phyloP scores from a whole-genome alignment of 148 eudicot species.

The Nepenthes mirabilis region DNA sequence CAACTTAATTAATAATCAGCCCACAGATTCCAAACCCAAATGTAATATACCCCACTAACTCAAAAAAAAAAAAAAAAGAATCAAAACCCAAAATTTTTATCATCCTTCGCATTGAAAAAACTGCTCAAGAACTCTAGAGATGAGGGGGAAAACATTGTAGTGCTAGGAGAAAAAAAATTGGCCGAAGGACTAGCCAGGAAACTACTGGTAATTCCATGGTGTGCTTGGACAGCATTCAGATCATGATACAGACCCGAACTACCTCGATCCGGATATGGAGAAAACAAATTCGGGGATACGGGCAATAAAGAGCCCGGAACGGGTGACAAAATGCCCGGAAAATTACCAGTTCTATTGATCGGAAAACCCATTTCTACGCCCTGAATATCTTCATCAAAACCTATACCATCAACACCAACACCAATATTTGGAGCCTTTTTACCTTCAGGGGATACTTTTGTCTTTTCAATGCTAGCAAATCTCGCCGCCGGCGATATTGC shows the following conservation, averaged over 20 bases:
- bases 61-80: too few relatives aligned
- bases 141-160: slow-evolving; percentile 40
- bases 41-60: too few relatives aligned
- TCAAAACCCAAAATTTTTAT: too few relatives aligned
- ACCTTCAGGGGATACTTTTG: slow-evolving; percentile 24
- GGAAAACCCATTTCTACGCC: slow-evolving; percentile 12
- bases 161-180: slow-evolving; percentile 37
- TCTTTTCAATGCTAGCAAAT: slow-evolving; percentile 50
- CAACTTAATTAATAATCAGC: too few relatives aligned
- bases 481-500: slow-evolving; percentile 55
- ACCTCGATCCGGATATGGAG: slow-evolving; percentile 37
- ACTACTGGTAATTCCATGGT: slow-evolving; percentile 21
- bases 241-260: slow-evolving; percentile 28
- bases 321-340: slow-evolving; percentile 71
- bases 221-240: slow-evolving; percentile 24
- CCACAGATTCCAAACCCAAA: too few relatives aligned
- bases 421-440: slow-evolving; percentile 9
- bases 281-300: slow-evolving; percentile 53
- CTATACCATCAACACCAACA: background rate
- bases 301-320: slow-evolving; percentile 56
- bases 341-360: slow-evolving; percentile 20
- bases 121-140: slow-evolving; percentile 52
- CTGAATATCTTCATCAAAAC: slow-evolving; percentile 2
- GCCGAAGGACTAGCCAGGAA: slow-evolving; percentile 45
- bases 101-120: too few relatives aligned